Conservation (phyloP, 2,329 filamentous ascomycete species). For the Boeremia exigua region DNA sequence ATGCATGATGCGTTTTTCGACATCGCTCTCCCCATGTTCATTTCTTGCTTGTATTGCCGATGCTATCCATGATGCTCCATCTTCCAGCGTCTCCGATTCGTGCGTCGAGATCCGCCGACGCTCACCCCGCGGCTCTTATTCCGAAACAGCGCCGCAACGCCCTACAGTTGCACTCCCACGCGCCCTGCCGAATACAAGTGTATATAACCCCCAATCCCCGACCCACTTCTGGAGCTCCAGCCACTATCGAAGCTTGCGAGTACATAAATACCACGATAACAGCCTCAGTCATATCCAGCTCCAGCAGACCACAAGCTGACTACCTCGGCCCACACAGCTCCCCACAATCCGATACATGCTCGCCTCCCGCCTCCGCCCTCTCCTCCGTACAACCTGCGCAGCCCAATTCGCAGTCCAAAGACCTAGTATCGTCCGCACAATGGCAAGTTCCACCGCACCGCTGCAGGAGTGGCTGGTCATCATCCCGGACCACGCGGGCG, state of each 20-base stretch:
- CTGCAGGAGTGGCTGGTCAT: constrained; percentile 59
- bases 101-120: constrained; percentile 8
- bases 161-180: constrained; percentile 14
- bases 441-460: constrained; percentile 25
- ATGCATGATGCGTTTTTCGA: constrained; percentile 10
- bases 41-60: neutral
- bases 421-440: neutral
- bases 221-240: neutral
- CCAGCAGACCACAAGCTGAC: neutral
- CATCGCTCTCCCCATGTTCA: too few relatives aligned
- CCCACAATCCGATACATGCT: constrained; percentile 3
- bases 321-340: constrained; percentile 2
- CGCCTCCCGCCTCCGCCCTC: neutral
- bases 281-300: neutral
- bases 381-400: neutral
- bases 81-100: constrained; percentile 15
- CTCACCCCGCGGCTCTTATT: constrained; percentile 7
- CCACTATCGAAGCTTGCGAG: constrained; percentile 4
- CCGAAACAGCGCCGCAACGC: constrained; percentile 14
- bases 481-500: constrained; percentile 52
- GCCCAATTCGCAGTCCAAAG: neutral
- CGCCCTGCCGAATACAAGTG: constrained; percentile 12
- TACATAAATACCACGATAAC: neutral
- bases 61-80: neutral
- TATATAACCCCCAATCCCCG: neutral